Percentiles rank a stretch among this genome's conserved stretches.
phyloP scores from a whole-genome alignment of 805 yeast species.

The Candida ponderosae region DNA sequence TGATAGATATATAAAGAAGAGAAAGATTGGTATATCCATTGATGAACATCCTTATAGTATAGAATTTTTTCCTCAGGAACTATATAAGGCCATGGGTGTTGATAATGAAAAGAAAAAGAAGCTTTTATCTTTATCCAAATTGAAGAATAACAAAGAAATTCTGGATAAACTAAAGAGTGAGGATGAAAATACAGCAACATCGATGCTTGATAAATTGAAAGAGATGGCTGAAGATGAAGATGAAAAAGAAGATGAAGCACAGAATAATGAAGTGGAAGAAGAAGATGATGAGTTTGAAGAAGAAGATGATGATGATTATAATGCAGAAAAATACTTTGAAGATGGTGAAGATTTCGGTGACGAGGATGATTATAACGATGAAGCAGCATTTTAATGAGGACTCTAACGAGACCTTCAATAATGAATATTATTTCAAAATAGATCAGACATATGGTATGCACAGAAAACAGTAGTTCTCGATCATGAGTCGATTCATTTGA shows the following conservation, averaged over 20 bases:
- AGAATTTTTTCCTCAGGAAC: conserved; percentile 70
- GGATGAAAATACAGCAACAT: conserved; percentile 20
- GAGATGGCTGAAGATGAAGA: conserved; percentile 42
- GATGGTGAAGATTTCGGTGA: conserved; percentile 45
- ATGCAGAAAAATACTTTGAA: conserved; percentile 57
- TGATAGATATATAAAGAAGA: conserved; percentile 66
- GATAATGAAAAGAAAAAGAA: conserved; percentile 44
- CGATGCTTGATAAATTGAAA: conserved; percentile 41
- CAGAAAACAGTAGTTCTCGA: no score
- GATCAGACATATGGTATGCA: no score
- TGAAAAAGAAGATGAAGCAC: conserved; percentile 29
- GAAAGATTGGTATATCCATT: conserved; percentile 62
- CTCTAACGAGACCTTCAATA: background rate
- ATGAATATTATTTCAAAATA: no score
- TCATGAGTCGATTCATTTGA: no score
- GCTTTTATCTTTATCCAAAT: conserved; percentile 32
- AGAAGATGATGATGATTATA: conserved; percentile 53
- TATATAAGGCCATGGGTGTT: conserved; percentile 64
- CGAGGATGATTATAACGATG: conserved; percentile 47
- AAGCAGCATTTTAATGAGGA: conserved; percentile 45
- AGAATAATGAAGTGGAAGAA: conserved; percentile 30
- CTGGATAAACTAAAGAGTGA: conserved; percentile 16
- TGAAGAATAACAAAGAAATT: conserved; percentile 19
- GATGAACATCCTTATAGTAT: conserved; percentile 72
- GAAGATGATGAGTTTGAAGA: conserved; percentile 55